Conservation (phyloP, 2,329 filamentous ascomycete genomes). For the Thielaviopsis euricoi region DNA sequence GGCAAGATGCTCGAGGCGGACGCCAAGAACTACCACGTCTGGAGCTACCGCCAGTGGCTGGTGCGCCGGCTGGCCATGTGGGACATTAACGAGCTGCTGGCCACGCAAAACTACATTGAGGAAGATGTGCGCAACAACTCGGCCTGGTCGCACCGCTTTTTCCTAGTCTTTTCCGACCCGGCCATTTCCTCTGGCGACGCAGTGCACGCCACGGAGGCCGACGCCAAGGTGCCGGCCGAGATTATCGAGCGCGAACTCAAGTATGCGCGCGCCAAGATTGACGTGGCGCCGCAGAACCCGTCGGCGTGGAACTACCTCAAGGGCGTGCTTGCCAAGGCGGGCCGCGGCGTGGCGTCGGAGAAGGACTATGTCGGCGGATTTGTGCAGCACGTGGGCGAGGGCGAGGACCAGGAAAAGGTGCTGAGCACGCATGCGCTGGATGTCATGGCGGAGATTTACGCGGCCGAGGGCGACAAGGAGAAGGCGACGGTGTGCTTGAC, state of each 20-base stretch:
- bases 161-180: slow-evolving; percentile 62
- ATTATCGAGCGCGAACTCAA: slow-evolving; percentile 59
- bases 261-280: slow-evolving; percentile 58
- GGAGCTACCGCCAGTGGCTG: slow-evolving; percentile 75
- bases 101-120: slow-evolving; percentile 56
- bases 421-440: slow-evolving; percentile 53
- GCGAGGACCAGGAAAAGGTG: slow-evolving; percentile 32
- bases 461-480: slow-evolving; percentile 35
- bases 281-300: slow-evolving; percentile 77
- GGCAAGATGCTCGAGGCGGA: slow-evolving; percentile 67
- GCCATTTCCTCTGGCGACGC: slow-evolving; percentile 28
- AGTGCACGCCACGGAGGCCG: slow-evolving; percentile 30
- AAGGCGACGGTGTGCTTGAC: slow-evolving; percentile 54
- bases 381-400: slow-evolving; percentile 28
- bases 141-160: slow-evolving; percentile 95
- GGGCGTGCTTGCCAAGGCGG: slow-evolving; percentile 55
- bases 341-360: slow-evolving; percentile 28
- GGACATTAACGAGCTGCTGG: slow-evolving; percentile 52
- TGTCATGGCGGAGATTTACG: slow-evolving; percentile 52
- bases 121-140: slow-evolving; percentile 88
- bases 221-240: slow-evolving; percentile 40
- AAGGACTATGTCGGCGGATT: slow-evolving; percentile 35
- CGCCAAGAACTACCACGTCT: slow-evolving; percentile 96
- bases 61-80: slow-evolving; percentile 51
- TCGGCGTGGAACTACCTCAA: slow-evolving; percentile 86